Evolutionary conservation across 257 asterid species (phyloP).

Genomic region (Gynochthodes officinalis): DNA sequence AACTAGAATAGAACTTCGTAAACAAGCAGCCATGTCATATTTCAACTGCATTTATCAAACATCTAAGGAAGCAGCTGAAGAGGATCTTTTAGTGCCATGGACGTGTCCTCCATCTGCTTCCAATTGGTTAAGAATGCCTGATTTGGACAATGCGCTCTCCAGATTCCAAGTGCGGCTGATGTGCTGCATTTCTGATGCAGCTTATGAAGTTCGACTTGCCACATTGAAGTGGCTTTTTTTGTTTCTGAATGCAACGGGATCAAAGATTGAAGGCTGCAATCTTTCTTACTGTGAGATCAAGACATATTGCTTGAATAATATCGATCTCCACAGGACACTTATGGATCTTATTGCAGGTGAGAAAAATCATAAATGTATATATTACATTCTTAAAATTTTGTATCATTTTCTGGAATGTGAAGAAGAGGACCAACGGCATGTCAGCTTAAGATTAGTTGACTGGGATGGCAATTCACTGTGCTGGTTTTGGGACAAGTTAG

Average conservation of each 20-base stretch:
- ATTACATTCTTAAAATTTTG: constrained; percentile 70
- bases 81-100: constrained; percentile 36
- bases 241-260: constrained; percentile 48
- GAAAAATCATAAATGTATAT: constrained; percentile 73
- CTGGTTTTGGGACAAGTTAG: constrained; percentile 71
- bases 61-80: constrained; percentile 51
- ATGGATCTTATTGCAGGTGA: constrained; percentile 58
- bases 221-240: constrained; percentile 80
- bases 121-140: constrained; percentile 32
- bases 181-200: constrained; percentile 57
- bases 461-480: constrained; percentile 53
- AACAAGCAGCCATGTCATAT: constrained; percentile 83
- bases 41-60: constrained; percentile 71
- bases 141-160: constrained; percentile 35
- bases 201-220: constrained; percentile 85
- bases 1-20: constrained; percentile 72
- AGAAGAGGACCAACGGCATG: constrained; percentile 27
- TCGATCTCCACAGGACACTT: constrained; percentile 56
- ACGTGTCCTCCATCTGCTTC: constrained; percentile 36
- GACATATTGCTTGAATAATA: constrained; percentile 41
- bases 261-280: constrained; percentile 25
- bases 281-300: constrained; percentile 38
- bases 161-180: constrained; percentile 59
- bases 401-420: constrained; percentile 50
- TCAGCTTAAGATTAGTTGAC: constrained; percentile 39